Percentiles rank a stretch among this genome's conserved stretches.
Evolutionary conservation across 768 basidiomycete genomes (phyloP).

Genomic region (Trametes cingulata): DNA sequence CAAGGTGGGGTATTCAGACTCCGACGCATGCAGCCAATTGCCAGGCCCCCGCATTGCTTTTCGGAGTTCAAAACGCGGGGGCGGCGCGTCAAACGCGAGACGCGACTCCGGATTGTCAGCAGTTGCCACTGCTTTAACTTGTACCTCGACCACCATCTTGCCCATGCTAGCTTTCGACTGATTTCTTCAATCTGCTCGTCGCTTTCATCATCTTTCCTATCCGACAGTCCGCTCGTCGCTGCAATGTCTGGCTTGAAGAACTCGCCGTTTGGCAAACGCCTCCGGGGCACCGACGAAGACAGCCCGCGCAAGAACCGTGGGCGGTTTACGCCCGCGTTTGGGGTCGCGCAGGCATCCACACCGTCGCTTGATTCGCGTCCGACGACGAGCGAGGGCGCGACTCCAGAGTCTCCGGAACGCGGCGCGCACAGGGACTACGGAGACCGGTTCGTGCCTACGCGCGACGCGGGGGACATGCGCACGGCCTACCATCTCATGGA

Average conservation of each 20-base stretch:
- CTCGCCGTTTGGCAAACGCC: conserved; percentile 80
- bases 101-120: conserved; percentile 20
- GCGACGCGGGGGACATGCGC: conserved; percentile 60
- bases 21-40: conserved; percentile 20
- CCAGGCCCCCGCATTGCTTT: background rate
- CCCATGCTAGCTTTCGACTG: conserved; percentile 28
- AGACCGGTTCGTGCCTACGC: conserved; percentile 64
- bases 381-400: conserved; percentile 54
- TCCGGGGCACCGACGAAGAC: conserved; percentile 66
- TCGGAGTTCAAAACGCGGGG: conserved; percentile 3
- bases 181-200: conserved; percentile 23
- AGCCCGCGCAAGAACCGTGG: conserved; percentile 52
- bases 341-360: conserved; percentile 47
- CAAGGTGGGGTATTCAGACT: conserved; percentile 31
- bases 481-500: conserved; percentile 64
- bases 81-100: conserved; percentile 28
- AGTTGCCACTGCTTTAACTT: conserved; percentile 11
- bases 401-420: conserved; percentile 43
- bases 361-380: conserved; percentile 58
- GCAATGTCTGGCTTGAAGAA: conserved; percentile 78
- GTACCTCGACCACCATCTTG: conserved; percentile 9
- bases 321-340: conserved; percentile 57
- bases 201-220: conserved; percentile 20
- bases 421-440: conserved; percentile 37
- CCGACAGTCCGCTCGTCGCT: conserved; percentile 12